Evolutionary conservation across 2,329 filamentous ascomycete species (phyloP).

Genomic region (Fusarium sp.): DNA sequence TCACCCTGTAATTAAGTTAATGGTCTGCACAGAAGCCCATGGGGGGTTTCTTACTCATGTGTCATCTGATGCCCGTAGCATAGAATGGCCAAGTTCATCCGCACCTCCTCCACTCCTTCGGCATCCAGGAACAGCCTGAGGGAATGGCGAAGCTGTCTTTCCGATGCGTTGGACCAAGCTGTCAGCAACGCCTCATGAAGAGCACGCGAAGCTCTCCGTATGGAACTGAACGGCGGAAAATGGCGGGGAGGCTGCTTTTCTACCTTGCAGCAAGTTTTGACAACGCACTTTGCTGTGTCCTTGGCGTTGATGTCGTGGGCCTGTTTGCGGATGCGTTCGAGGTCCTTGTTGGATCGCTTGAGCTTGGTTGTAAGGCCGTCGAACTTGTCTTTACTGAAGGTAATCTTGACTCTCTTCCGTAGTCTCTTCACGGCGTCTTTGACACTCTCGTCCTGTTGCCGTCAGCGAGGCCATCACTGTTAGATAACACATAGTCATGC

Average conservation of each 20-base stretch:
- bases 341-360: not conserved
- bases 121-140: not conserved
- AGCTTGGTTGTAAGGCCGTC: not conserved
- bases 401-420: not conserved
- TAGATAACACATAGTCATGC: not conserved
- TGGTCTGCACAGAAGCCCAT: not conserved
- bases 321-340: constrained; percentile 1
- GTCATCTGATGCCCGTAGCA: not conserved
- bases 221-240: not conserved
- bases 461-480: not conserved
- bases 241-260: not conserved
- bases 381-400: not conserved
- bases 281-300: not conserved
- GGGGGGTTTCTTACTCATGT: not conserved
- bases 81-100: not conserved
- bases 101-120: not conserved
- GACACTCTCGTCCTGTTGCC: not conserved
- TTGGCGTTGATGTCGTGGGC: not conserved
- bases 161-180: not conserved
- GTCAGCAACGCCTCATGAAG: not conserved
- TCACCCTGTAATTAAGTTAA: not conserved
- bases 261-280: not conserved
- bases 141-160: not conserved
- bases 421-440: not conserved
- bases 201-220: not conserved